Evolutionary conservation across 768 basidiomycete genomes (phyloP).

Genomic region (Lactarius evosmus): DNA sequence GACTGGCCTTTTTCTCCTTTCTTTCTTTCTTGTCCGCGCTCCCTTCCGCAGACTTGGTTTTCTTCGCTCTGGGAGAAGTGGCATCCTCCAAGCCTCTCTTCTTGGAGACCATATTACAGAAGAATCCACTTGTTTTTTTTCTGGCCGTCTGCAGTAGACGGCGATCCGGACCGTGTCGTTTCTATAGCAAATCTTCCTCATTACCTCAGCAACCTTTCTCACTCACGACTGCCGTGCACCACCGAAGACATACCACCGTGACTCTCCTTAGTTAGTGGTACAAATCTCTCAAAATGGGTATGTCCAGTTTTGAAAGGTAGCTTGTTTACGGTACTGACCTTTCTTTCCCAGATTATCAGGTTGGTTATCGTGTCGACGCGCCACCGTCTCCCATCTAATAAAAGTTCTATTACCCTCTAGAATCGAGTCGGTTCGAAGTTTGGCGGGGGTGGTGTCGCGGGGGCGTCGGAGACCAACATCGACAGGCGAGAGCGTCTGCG

Average conservation of each 20-base stretch:
- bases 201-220: constrained; percentile 3
- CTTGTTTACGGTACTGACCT: background rate
- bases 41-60: constrained; percentile 44
- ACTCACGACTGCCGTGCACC: background rate
- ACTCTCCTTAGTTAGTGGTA: background rate
- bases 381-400: background rate
- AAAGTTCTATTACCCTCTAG: constrained; percentile 37
- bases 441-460: constrained; percentile 93
- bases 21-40: constrained; percentile 30
- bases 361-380: background rate
- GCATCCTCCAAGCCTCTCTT: constrained; percentile 64
- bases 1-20: constrained; percentile 33
- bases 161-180: constrained; percentile 2
- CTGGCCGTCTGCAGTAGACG: background rate
- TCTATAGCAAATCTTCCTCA: background rate
- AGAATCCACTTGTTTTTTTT: background rate
- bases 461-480: constrained; percentile 91
- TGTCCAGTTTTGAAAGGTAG: background rate
- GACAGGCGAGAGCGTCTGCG: constrained; percentile 91
- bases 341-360: constrained; percentile 24
- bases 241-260: background rate
- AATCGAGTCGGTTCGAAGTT: constrained; percentile 96
- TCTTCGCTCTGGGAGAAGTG: constrained; percentile 55
- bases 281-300: constrained; percentile 23
- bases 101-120: constrained; percentile 42